Evolutionary conservation across 805 yeast genomes (phyloP), one percentile per base, ranked within the genome.

Genomic region (Dipodascus albidus): DNA sequence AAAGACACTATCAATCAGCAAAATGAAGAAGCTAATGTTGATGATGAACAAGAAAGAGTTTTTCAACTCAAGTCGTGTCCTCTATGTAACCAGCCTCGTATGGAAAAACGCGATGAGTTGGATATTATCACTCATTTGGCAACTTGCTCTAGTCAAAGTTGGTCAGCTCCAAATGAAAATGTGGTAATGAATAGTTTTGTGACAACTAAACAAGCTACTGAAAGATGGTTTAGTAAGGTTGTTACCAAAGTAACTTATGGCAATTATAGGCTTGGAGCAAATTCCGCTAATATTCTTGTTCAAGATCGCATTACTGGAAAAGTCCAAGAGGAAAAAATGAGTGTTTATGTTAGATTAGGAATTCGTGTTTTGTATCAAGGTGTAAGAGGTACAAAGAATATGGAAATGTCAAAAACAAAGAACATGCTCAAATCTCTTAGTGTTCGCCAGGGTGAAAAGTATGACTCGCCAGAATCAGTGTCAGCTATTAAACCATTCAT

Each of bases 271-370:
- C 68, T 91, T 38, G 97, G 97, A 1, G 82, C 83, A 22, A 87
- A 91, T 64, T 88, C 95, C 50, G 99, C 97, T 8, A 91, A 91
- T 63, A 91, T 93, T 33, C 72, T 93, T 50, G 97, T 91, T 1
- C 98, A 93, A 66, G 97, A 93, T 65, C 74, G 99, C 56, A 73
- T 77, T 17, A 83, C 96, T 0, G 99, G 99, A 0, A 77, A 87
- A 48, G 80, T 91, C n/a, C 68, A 85, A 62, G 98, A 91, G 65
- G 99, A 91, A 62, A 88, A 88, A 62, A 91, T 93, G 86, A 83
- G 91, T 54, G 80, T 86, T 1, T 87, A 87, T 61, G 93, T 93
- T 9, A 74, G 96, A 50, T 64, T 93, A 38, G 99, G 98, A 0
- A 91, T 91, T 52, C 69, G 96, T 47, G 68, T 91, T 48, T 70